Evolutionary conservation across 2,329 filamentous ascomycete species (phyloP), one percentile per base, ranked within the genome.

Genomic region (Xylariaceae sp.): DNA sequence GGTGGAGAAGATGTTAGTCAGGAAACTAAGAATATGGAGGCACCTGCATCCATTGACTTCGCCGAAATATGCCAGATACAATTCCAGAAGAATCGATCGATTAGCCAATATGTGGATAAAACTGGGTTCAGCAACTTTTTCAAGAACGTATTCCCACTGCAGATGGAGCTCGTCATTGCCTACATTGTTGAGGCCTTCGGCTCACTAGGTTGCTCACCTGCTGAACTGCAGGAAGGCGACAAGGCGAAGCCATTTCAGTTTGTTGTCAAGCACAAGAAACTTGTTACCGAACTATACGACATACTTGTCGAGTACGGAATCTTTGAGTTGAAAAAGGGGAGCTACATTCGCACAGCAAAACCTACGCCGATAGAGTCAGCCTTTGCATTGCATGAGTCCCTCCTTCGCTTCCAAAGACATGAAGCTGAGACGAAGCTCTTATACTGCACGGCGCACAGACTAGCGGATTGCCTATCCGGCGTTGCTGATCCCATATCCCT

Each of bases 101-200:
- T 37, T 8, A 8, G 11, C 15, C 35, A 15, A 15, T 13, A 20
- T 10, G 32, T 51, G 15, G 49, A 46, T 30, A n/a, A 30, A n/a
- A 30, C 27, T 8, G 27, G 27, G 5, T 46, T 56, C n/a, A 45
- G 48, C 3, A 42, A 61, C 13, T 73, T 70, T 46, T 72, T 61
- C 51, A 39, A 35, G 0, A 26, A 64, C 1, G 63, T 67, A 0
- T 69, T 65, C n/a, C 67, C 69, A 0, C 20, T 58, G 0, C 69
- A 74, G 37, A 53, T 53, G 1, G 37, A 60, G 1, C 62, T 75
- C 1, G 63, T 73, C 3, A 29, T 71, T 2, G 62, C 64, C 1
- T 75, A 74, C 30, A 58, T 70, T 2, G 48, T 66, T 1, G 65
- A 71, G 29, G 71, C 69, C 0, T 73, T 73, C 35, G 16, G 46